These are phyloP conservation scores for Blastosporella zonata DNA, from an alignment of 1,284 basidiomycete genomes.

Conservation along the genomic window DNA sequence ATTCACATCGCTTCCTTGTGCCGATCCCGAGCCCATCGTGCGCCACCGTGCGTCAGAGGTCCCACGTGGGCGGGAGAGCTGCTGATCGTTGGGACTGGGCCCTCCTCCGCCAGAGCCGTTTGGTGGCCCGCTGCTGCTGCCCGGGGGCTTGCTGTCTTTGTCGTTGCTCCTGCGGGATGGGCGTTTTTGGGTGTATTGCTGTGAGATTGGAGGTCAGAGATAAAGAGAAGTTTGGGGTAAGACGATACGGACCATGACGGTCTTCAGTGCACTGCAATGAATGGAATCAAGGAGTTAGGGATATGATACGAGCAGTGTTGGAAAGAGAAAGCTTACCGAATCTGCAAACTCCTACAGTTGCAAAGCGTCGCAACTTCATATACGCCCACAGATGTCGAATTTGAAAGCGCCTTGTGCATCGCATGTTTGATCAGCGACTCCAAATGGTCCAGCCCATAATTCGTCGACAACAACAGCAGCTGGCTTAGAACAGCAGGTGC, in stretches of 20 bases:
- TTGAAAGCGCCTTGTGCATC: slow-evolving; percentile 84
- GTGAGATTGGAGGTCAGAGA: slow-evolving; percentile 10
- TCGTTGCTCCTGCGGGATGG: slow-evolving; percentile 53
- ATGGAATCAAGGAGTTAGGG: slow-evolving; percentile 11
- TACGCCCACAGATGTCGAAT: slow-evolving; percentile 82
- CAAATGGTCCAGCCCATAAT: slow-evolving; percentile 79
- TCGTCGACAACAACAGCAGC: slow-evolving; percentile 80
- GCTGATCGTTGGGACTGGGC: slow-evolving; percentile 28
- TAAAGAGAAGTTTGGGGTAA: slow-evolving; percentile 6
- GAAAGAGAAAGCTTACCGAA: slow-evolving; percentile 52
- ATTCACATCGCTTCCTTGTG: slow-evolving; percentile 19
- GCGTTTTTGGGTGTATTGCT: slow-evolving; percentile 71
- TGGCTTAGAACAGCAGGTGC: slow-evolving; percentile 87
- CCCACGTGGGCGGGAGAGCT: slow-evolving; percentile 37
- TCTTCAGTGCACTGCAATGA: slow-evolving; percentile 62
- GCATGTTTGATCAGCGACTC: slow-evolving; percentile 83
- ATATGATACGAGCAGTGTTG: slow-evolving; percentile 6
- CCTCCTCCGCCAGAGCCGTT: slow-evolving; percentile 30
- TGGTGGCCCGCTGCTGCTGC: slow-evolving; percentile 32
- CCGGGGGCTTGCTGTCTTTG: slow-evolving; percentile 42
- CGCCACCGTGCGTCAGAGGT: slow-evolving; percentile 42
- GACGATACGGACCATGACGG: slow-evolving; percentile 60
- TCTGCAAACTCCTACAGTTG: slow-evolving; percentile 84
- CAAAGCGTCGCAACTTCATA: slow-evolving; percentile 94
- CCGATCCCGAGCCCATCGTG: slow-evolving; percentile 18